Evolutionary conservation across 768 basidiomycete genomes (phyloP).

Genomic region (Podaxis sp.): DNA sequence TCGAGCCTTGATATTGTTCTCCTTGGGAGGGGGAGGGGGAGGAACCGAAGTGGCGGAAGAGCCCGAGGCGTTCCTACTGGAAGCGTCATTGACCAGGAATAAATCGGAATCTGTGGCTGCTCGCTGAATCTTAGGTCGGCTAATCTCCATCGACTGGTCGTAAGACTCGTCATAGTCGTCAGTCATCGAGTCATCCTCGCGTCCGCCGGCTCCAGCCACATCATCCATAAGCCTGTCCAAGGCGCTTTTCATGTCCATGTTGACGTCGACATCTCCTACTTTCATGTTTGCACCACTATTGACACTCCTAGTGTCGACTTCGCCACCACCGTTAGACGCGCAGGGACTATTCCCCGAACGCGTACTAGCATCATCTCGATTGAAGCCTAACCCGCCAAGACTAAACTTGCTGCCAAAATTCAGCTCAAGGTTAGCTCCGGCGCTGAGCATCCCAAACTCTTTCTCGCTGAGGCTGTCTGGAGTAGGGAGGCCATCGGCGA

Average conservation of each 20-base stretch:
- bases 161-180: slow-evolving; percentile 38
- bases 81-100: slow-evolving; percentile 34
- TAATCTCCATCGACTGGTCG: slow-evolving; percentile 15
- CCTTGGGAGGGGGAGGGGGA: slow-evolving; percentile 55
- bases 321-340: background rate
- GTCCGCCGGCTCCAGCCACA: slow-evolving; percentile 46
- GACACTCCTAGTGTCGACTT: slow-evolving; percentile 19
- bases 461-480: slow-evolving; percentile 23
- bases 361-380: slow-evolving; percentile 20
- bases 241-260: slow-evolving; percentile 72
- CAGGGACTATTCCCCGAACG: background rate
- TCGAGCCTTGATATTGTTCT: slow-evolving; percentile 59
- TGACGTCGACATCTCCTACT: slow-evolving; percentile 53
- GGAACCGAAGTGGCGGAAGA: slow-evolving; percentile 39
- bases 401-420: slow-evolving; percentile 53
- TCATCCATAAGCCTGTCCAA: slow-evolving; percentile 74
- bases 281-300: slow-evolving; percentile 35
- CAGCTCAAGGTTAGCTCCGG: slow-evolving; percentile 32
- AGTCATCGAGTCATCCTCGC: slow-evolving; percentile 41
- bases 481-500: slow-evolving; percentile 21
- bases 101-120: slow-evolving; percentile 53
- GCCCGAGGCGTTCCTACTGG: slow-evolving; percentile 42
- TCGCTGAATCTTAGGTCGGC: slow-evolving; percentile 39
- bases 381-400: slow-evolving; percentile 34
- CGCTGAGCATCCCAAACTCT: slow-evolving; percentile 32